Evolutionary conservation across 805 yeast species (phyloP).

Genomic region (Starmerella sp.): DNA sequence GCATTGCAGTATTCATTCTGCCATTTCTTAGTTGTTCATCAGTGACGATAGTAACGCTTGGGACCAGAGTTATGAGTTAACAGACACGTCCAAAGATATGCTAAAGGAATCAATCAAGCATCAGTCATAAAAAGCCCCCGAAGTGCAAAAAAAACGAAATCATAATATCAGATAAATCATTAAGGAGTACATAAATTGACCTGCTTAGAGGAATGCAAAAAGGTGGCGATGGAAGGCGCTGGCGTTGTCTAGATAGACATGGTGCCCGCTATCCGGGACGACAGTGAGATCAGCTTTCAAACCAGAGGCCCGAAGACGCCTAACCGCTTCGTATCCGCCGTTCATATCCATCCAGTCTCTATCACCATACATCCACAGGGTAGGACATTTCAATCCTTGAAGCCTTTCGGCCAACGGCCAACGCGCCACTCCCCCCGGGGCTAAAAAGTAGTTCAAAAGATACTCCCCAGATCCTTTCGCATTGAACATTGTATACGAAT

Average conservation of each 20-base stretch:
- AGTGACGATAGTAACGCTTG: too few species aligned
- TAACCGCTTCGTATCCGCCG: conserved; percentile 33
- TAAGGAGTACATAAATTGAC: background rate
- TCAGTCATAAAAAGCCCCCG: too few species aligned
- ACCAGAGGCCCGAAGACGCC: conserved; percentile 21
- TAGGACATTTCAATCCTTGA: conserved; percentile 40
- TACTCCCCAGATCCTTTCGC: conserved; percentile 90
- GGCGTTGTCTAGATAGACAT: conserved; percentile 55
- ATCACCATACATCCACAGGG: conserved; percentile 80
- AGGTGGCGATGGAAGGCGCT: conserved; percentile 36
- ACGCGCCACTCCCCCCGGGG: conserved; percentile 87
- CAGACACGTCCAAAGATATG: too few species aligned
- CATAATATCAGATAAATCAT: background rate
- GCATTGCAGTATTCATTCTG: too few species aligned
- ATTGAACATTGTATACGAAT: conserved; percentile 74
- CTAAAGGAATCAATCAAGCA: too few species aligned
- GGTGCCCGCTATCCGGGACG: conserved; percentile 57
- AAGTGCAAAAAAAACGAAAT: background rate
- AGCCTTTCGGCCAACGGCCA: conserved; percentile 51
- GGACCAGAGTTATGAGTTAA: too few species aligned
- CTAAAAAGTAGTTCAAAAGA: conserved; percentile 67
- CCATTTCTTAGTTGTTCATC: too few species aligned
- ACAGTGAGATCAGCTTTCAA: conserved; percentile 24
- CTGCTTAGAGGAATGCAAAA: background rate
- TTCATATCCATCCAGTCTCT: conserved; percentile 53